phyloP scores from a whole-genome alignment of 257 asterid species.

The Lycium ferocissimum region DNA sequence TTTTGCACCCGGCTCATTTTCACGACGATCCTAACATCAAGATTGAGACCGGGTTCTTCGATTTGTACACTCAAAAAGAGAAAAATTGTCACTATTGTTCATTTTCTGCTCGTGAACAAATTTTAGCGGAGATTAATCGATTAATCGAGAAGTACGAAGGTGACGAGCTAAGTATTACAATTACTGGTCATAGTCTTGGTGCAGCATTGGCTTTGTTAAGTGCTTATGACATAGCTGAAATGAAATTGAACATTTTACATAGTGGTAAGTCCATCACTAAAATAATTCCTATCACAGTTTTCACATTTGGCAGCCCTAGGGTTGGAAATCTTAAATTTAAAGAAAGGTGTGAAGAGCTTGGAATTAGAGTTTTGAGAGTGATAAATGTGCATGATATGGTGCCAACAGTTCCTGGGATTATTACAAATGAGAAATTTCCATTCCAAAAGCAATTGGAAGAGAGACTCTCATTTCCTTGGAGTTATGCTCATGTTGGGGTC shows the following conservation, averaged over 20 bases:
- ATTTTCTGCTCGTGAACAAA: constrained; percentile 73
- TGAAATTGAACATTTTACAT: constrained; percentile 50
- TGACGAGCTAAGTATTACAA: constrained; percentile 69
- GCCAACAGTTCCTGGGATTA: constrained; percentile 70
- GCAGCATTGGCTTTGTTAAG: constrained; percentile 72
- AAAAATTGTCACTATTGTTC: constrained; percentile 47
- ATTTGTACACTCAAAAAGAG: constrained; percentile 72
- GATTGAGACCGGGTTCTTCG: constrained; percentile 80
- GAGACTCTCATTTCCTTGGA: constrained; percentile 65
- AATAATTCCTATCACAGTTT: constrained; percentile 61
- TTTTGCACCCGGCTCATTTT: constrained; percentile 75
- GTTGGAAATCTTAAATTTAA: constrained; percentile 76
- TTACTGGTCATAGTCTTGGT: constrained; percentile 86
- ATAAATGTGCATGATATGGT: constrained; percentile 70
- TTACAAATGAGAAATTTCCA: constrained; percentile 68
- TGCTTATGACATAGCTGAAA: constrained; percentile 74
- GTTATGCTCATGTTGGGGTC: constrained; percentile 80
- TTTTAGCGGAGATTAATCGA: constrained; percentile 68
- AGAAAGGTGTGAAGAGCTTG: constrained; percentile 71
- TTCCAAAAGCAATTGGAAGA: constrained; percentile 67
- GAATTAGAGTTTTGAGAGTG: constrained; percentile 59
- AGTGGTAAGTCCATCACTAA: constrained; percentile 35
- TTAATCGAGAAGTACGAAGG: constrained; percentile 62
- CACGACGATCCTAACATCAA: constrained; percentile 66
- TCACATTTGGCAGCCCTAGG: constrained; percentile 68